Base-by-base conservation (phyloP, 2,329 filamentous ascomycete species). In the Aspergillus terreus region DNA sequence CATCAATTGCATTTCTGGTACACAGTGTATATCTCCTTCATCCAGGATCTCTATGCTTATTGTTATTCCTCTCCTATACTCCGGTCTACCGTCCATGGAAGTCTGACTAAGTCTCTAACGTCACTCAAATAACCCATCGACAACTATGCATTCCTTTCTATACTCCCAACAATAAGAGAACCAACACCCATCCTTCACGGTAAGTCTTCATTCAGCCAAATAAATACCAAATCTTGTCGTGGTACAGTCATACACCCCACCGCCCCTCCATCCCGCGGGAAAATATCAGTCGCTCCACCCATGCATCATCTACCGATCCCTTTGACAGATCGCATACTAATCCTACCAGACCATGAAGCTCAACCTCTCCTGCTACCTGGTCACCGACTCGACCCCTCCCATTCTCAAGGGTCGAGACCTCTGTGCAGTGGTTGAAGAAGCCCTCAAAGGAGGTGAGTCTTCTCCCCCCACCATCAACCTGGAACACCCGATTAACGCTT, bases 331-430 rank as follows among this genome's bases (percentile, higher is more conserved):
- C 12, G 17, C 23, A 43, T 14, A 46, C 12, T 11, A 47, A 23
- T 15, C 35, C 7, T 12, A 15, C 4, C 51, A 52, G 50, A 76
- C 53, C 56, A 73, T 70, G 66, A 64, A 73, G 17, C 77, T 87
- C 44, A 84, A 95, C 72, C 92, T 95, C 69, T 85, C 86, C 45
- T 77, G 96, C 36, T 96, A 96, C 69, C 80, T 96, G 52, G 92
- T 96, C 61, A 96, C 92, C 4, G 92, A 96, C 78, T 94, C 90
- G 46, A 95, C 91, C n/a, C 82, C 86, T 12, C 83, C 84, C 32
- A 90, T 96, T 60, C 83, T 96, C 41, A 88, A 88, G 49, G 74
- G 79, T 56, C 82, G 81, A 60, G 80, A 90, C 67, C 78, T 96
- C 35, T 81, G 82, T 53, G 62, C 81, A 9, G 85, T 96, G 1